These are phyloP conservation scores for Ophioceras dolichostomum DNA, from an alignment of 2,329 filamentous ascomycete species.

Conservation along the genomic window DNA sequence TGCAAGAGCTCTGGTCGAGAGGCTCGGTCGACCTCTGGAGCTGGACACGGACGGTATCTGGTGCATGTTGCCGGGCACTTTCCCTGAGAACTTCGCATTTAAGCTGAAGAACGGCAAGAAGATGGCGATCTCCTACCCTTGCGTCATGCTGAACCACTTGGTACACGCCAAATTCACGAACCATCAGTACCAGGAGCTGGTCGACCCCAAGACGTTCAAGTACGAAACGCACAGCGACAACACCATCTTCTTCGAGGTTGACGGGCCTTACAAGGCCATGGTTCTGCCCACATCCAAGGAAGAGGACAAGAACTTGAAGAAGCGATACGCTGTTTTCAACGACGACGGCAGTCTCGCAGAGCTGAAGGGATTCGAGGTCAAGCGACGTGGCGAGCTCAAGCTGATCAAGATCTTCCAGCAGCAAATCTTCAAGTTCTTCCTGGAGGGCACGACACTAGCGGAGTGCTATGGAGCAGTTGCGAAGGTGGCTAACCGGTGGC, in stretches of 20 bases:
- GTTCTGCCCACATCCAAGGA: slow-evolving; percentile 94
- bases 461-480: slow-evolving; percentile 90
- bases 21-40: slow-evolving; percentile 84
- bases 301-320: slow-evolving; percentile 99
- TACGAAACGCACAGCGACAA: slow-evolving; percentile 98
- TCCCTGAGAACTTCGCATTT: slow-evolving; percentile 93
- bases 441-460: slow-evolving; percentile 75
- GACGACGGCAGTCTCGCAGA: slow-evolving; percentile 92
- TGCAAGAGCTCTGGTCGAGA: slow-evolving; percentile 84
- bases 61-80: slow-evolving; percentile 95
- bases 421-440: slow-evolving; percentile 98
- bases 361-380: slow-evolving; percentile 94
- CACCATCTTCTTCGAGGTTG: slow-evolving; percentile 98
- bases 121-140: slow-evolving; percentile 90
- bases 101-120: slow-evolving; percentile 95
- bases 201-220: slow-evolving; percentile 66
- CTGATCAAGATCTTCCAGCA: slow-evolving; percentile 99
- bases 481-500: slow-evolving; percentile 89
- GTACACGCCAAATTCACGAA: slow-evolving; percentile 95
- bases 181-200: slow-evolving; percentile 87
- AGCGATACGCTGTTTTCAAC: slow-evolving; percentile 97
- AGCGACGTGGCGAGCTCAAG: slow-evolving; percentile 93
- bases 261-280: slow-evolving; percentile 96
- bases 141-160: slow-evolving; percentile 96
- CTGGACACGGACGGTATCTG: slow-evolving; percentile 98